Evolutionary conservation across 306 rosid genomes (phyloP), one percentile per base, ranked within the genome.

Genomic region (Ceratonia siliqua): DNA sequence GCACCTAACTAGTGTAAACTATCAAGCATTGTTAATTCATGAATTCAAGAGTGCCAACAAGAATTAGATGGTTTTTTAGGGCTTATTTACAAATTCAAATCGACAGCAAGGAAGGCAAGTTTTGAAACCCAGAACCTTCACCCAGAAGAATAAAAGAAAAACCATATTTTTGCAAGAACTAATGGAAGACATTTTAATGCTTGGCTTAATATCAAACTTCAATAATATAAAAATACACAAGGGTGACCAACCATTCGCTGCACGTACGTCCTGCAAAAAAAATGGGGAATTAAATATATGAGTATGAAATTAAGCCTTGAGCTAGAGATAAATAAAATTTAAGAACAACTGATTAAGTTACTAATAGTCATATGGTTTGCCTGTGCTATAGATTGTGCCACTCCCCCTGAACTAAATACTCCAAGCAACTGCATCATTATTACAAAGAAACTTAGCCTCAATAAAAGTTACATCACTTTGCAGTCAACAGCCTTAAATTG

Each of bases 241-340:
- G 3, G 57, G 62, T 58, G 79, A 81, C 89, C 73, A 76, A 89
- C 94, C 94, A 56, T 79, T 53, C 33, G 56, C 82, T 87, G 78
- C 76, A 48, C 66, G 78, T 64, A 84, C 6, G 56, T 68, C 87
- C 94, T 89, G 89, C 85, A 87, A n/a, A 73, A 2, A 28, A 78
- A 66, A 39, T 4, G 74, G 45, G 69, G n/a, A 5, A 52, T 36
- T 30, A 30, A 68, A 68, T 14, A 68, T 48, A 43, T 48, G 30
- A 68, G 62, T 38, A 59, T n/a, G 75, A 22, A 86, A 72, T 32
- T 21, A 54, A 36, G 52, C 55, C 55, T 43, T 7, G 58, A 46
- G 59, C 36, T 1, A 68, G 13, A 20, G 59, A 58, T 3, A 66
- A 63, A 53, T 6, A 21, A 30, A 67, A 39, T 13, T 15, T 24